Evolutionary conservation across 805 yeast genomes (phyloP).

Genomic region (Teunomyces gatunensis): DNA sequence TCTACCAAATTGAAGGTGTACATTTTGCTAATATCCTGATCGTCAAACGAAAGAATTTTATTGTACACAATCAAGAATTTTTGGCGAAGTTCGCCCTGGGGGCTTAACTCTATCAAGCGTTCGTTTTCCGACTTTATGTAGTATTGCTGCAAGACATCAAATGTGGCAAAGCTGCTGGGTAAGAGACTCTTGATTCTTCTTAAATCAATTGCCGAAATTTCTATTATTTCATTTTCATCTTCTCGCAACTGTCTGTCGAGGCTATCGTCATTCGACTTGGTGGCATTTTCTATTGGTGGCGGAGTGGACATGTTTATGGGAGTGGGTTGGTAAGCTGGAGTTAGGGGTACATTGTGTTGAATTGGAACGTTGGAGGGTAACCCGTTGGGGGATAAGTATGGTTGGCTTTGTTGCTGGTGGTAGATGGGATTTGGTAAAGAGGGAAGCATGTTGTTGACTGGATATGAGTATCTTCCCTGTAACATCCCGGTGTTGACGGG

Average conservation of each 20-base stretch:
- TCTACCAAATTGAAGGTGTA: constrained; percentile 9
- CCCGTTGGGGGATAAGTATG: not conserved
- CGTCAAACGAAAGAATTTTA: constrained; percentile 3
- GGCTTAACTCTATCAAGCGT: constrained; percentile 3
- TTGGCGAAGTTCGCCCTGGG: constrained; percentile 2
- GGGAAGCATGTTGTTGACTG: not conserved
- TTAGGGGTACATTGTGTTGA: not conserved
- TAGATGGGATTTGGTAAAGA: not conserved
- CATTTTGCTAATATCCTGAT: constrained; percentile 7
- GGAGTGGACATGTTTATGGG: not conserved
- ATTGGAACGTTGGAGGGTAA: not conserved
- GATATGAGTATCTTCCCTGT: not conserved
- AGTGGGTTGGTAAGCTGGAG: not conserved
- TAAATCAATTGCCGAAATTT: constrained; percentile 9
- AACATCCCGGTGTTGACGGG: not conserved
- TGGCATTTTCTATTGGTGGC: not conserved
- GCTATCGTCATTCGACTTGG: not conserved
- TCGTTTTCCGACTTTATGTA: constrained; percentile 7
- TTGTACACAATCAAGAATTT: constrained; percentile 5
- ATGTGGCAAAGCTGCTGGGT: constrained; percentile 6
- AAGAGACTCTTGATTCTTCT: constrained; percentile 6
- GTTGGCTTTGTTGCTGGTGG: not conserved
- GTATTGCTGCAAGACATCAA: constrained; percentile 4
- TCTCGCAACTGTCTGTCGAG: constrained; percentile 4
- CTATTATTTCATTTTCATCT: constrained; percentile 2